Evolutionary conservation across 495 filamentous ascomycete species (phyloP), one percentile per base, ranked within the genome.

Genomic region (Cercophora sp.): DNA sequence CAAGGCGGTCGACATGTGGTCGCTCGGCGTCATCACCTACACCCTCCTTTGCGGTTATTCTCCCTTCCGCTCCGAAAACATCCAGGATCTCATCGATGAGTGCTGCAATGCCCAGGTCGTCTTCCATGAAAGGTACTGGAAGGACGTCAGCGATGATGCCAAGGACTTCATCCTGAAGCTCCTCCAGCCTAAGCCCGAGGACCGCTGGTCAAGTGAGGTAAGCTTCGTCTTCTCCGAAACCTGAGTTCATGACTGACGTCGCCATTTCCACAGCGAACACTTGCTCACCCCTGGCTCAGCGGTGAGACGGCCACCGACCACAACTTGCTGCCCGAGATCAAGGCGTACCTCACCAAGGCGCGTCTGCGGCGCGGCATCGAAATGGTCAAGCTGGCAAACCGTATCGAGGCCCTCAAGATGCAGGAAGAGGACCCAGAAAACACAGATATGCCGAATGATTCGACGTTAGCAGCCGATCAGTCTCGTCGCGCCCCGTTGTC

Each of bases 1-100:
- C 62, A 97, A 97, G 68, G 88, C 93, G n/a, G 93, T 97, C 24
- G 93, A 99, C 64, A 94, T 99, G 88, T 99, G 93, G 93, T 96
- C 92, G 8, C 77, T 99, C 61, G 93, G 93, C 57, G 92, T 99
- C 58, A 97, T 99, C 64, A 97, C 94, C 24, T 99, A 99, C 73
- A 97, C 94, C 13, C 80, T 99, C n/a, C 88, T 99, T 34, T 99
- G 93, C 70, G 93, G 93, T 44, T 99, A 99, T 71, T 96, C 92
- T 9, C 93, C 93, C 24, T 99, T 97, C 83, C 85, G 93, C 49
- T 89, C 88, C 56, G 93, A 99, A 70, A 95, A 87, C 60, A 73
- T 99, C 24, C 81, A 86, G 51, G 93, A 96, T 61, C 78, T 99
- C 56, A 96, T 99, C 62, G 91, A 96, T 52, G 93, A 99, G 70